Evolutionary conservation across 2,329 filamentous ascomycete genomes (phyloP).

Genomic region (Aureobasidium sp.): DNA sequence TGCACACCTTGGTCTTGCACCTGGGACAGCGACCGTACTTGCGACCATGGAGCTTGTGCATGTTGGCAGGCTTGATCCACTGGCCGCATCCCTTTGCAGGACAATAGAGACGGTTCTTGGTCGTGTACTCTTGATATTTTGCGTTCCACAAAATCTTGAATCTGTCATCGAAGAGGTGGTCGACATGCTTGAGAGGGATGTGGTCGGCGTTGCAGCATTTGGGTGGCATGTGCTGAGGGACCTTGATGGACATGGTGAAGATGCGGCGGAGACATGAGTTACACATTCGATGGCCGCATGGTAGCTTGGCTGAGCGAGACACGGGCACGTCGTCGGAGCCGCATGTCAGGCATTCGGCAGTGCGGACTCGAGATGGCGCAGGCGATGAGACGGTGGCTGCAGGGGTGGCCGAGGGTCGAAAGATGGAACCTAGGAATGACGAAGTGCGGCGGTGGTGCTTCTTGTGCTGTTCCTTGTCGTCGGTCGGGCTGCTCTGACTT

Average conservation of each 20-base stretch:
- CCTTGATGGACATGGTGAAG: conserved; percentile 68
- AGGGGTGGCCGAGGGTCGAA: conserved; percentile 16
- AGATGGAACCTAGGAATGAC: conserved; percentile 22
- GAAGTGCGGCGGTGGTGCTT: conserved; percentile 4
- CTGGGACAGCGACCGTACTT: conserved; percentile 62
- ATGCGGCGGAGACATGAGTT: conserved; percentile 64
- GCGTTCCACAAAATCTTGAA: conserved; percentile 78
- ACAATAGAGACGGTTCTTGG: conserved; percentile 70
- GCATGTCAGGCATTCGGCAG: conserved; percentile 64
- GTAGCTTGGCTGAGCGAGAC: conserved; percentile 60
- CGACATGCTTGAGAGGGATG: conserved; percentile 70
- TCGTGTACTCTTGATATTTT: conserved; percentile 70
- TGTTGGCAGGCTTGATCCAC: conserved; percentile 69
- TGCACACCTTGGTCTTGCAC: conserved; percentile 70
- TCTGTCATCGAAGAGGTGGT: conserved; percentile 61
- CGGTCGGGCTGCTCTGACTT: background rate
- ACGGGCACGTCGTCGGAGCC: conserved; percentile 58
- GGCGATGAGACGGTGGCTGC: conserved; percentile 16
- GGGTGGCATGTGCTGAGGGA: conserved; percentile 78
- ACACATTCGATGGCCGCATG: conserved; percentile 78
- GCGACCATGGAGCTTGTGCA: conserved; percentile 51
- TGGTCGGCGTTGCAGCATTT: conserved; percentile 67
- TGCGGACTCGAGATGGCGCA: conserved; percentile 8
- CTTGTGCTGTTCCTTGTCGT: background rate
- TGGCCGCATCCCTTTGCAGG: conserved; percentile 65